These are phyloP conservation scores for Geotrichum carabidarum DNA, from an alignment of 1,139 yeast species.

Conservation along the genomic window DNA sequence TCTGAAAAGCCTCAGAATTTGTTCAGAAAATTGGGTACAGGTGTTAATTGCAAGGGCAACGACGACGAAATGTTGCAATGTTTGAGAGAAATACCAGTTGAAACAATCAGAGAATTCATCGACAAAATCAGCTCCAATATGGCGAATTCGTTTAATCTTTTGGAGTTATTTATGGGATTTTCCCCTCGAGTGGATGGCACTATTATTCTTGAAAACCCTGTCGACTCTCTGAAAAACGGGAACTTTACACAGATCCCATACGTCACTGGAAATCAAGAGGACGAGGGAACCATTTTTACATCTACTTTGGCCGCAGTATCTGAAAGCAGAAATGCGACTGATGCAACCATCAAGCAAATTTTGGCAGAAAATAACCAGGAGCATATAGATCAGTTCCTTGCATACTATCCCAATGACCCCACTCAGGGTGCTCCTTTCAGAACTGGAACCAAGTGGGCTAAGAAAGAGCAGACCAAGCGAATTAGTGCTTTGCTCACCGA, in stretches of 20 bases:
- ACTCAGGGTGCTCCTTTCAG: conserved; percentile 25
- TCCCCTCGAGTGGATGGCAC: conserved; percentile 25
- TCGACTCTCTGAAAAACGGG: conserved; percentile 18
- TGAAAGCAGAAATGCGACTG: not conserved
- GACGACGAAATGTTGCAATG: conserved; percentile 22
- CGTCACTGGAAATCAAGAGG: conserved; percentile 26
- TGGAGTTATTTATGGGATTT: conserved; percentile 20
- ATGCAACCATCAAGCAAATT: not conserved
- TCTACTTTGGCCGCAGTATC: not conserved
- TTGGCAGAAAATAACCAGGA: conserved; percentile 11
- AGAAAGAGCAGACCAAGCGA: conserved; percentile 22
- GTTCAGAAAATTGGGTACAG: conserved; percentile 21
- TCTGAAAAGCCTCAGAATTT: conserved; percentile 20
- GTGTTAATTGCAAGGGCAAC: conserved; percentile 19
- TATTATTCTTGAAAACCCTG: conserved; percentile 17
- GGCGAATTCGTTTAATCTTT: conserved; percentile 18
- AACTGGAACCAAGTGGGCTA: conserved; percentile 20
- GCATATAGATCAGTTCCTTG: conserved; percentile 4
- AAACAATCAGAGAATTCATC: conserved; percentile 16
- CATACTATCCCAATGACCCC: conserved; percentile 23
- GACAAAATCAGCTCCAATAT: conserved; percentile 11
- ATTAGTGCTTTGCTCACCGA: conserved; percentile 24
- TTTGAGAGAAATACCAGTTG: conserved; percentile 20
- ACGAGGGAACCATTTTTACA: conserved; percentile 27
- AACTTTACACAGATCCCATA: conserved; percentile 23